These are phyloP conservation scores for Tremellales sp. DNA, from an alignment of 1,284 basidiomycete species.

Conservation along the genomic window DNA sequence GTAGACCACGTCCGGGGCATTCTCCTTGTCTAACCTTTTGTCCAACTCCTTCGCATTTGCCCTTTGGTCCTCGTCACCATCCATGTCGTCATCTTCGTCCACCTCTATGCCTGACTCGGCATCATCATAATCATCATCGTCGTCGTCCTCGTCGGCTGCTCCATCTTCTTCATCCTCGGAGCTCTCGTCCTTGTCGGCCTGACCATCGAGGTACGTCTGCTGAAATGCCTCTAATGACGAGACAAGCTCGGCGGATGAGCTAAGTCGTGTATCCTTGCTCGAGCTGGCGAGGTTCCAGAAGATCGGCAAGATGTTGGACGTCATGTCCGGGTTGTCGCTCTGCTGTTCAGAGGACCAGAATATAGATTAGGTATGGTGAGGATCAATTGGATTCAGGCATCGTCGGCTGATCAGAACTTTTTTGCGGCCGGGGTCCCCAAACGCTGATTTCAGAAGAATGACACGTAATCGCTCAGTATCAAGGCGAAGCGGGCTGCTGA, in stretches of 20 bases:
- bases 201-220: slow-evolving; percentile 52
- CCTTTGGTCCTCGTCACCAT: slow-evolving; percentile 50
- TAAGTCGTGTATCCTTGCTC: slow-evolving; percentile 70
- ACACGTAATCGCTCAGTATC: no score
- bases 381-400: no score
- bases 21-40: slow-evolving; percentile 54
- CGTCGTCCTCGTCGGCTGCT: slow-evolving; percentile 48
- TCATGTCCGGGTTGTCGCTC: no score
- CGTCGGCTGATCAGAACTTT: no score
- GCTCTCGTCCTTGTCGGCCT: slow-evolving; percentile 5
- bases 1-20: slow-evolving; percentile 85
- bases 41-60: slow-evolving; percentile 38
- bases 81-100: slow-evolving; percentile 53
- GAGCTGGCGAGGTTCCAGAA: slow-evolving; percentile 93
- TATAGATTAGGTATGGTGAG: no score
- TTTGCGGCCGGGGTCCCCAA: no score
- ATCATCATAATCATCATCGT: slow-evolving; percentile 55
- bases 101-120: slow-evolving; percentile 50
- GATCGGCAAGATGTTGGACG: slow-evolving; percentile 62
- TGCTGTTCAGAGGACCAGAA: no score
- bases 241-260: slow-evolving; percentile 81
- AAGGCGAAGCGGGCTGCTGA: no score
- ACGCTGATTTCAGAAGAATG: no score
- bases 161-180: slow-evolving; percentile 33
- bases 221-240: slow-evolving; percentile 77